These are phyloP conservation scores for Lipomyces orientalis DNA, from an alignment of 805 yeast species.

Conservation along the genomic window DNA sequence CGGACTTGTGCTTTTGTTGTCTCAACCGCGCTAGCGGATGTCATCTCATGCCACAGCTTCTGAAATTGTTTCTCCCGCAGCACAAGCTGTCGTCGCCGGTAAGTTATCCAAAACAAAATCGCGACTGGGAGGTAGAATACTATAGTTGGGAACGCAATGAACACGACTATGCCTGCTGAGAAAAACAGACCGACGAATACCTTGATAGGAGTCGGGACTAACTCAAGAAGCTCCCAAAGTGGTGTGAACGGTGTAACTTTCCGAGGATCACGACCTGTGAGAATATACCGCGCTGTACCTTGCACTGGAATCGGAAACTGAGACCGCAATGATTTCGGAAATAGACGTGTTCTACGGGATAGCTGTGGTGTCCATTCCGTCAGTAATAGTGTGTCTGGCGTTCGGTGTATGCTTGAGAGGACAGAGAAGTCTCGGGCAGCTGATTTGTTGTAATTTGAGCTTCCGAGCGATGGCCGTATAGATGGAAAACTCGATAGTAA, in stretches of 20 bases:
- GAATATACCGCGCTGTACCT: background rate
- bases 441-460: background rate
- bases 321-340: background rate
- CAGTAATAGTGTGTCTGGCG: background rate
- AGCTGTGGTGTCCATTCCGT: background rate
- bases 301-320: background rate
- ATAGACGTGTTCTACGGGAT: background rate
- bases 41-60: constrained; percentile 25
- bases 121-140: constrained; percentile 26
- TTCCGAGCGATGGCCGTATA: background rate
- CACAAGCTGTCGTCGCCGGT: constrained; percentile 18
- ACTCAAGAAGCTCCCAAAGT: constrained; percentile 1
- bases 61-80: constrained; percentile 25
- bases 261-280: background rate
- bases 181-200: constrained; percentile 23
- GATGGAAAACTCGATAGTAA: background rate
- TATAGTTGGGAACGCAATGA: constrained; percentile 23
- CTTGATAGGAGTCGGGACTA: constrained; percentile 27
- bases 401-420: background rate
- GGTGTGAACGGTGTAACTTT: constrained; percentile 3
- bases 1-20: constrained; percentile 19
- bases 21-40: constrained; percentile 21
- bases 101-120: constrained; percentile 19
- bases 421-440: background rate
- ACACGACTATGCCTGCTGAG: constrained; percentile 18